These are phyloP conservation scores for Peterozyma toletana DNA, from an alignment of 805 yeast genomes.

Conservation along the genomic window DNA sequence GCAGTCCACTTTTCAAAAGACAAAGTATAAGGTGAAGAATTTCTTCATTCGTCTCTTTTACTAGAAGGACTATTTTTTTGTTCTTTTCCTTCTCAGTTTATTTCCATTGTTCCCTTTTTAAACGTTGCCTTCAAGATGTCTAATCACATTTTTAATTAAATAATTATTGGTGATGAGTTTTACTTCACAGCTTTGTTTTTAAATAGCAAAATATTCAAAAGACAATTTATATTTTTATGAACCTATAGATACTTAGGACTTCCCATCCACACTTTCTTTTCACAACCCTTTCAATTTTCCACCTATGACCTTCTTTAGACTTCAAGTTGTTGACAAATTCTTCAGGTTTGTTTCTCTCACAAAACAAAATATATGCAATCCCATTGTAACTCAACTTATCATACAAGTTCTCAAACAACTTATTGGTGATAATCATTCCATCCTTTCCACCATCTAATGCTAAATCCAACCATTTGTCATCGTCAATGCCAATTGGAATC, in stretches of 20 bases:
- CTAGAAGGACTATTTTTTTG: too few relatives aligned
- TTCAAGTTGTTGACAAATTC: constrained; percentile 39
- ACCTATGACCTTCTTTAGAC: constrained; percentile 22
- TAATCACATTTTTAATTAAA: too few relatives aligned
- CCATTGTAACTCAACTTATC: constrained; percentile 53
- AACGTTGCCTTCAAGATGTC: too few relatives aligned
- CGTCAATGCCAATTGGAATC: constrained; percentile 36
- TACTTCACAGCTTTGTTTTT: too few relatives aligned
- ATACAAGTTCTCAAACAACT: constrained; percentile 48
- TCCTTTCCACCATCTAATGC: constrained; percentile 86
- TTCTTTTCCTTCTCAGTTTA: background rate
- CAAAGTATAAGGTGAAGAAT: too few relatives aligned
- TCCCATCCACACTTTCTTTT: constrained; percentile 95
- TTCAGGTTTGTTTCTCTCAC: constrained; percentile 84
- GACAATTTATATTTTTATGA: constrained; percentile 23
- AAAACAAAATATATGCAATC: constrained; percentile 80
- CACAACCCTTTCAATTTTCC: constrained; percentile 49
- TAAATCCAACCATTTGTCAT: constrained; percentile 72
- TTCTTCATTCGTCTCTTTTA: too few relatives aligned
- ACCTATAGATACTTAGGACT: constrained; percentile 68
- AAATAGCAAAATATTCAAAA: too few relatives aligned
- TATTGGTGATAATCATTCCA: constrained; percentile 83
- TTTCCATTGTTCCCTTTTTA: too few relatives aligned
- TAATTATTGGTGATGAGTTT: too few relatives aligned
- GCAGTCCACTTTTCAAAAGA: too few relatives aligned